Conservation (phyloP, 345 rosid genomes). For the Linum lewisii region DNA sequence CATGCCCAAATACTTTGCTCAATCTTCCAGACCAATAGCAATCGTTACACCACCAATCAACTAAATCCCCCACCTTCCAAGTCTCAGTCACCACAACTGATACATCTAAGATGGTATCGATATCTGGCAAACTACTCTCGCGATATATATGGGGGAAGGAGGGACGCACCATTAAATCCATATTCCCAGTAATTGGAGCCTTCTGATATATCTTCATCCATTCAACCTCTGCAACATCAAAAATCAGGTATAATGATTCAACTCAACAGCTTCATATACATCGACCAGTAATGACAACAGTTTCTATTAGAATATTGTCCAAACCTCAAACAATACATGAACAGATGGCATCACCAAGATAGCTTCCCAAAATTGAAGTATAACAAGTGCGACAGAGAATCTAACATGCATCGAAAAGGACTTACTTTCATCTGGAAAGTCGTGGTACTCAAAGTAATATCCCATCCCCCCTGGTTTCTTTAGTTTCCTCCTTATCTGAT, state of each 20-base stretch:
- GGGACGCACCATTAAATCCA: constrained; percentile 50
- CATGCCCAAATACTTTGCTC: constrained; percentile 24
- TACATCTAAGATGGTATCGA: constrained; percentile 24
- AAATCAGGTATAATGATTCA: too few species aligned
- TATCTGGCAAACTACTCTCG: constrained; percentile 27
- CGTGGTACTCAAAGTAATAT: constrained; percentile 27
- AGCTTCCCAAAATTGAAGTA: background rate
- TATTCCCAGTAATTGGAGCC: constrained; percentile 10
- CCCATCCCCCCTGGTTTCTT: background rate
- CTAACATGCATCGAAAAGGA: constrained; percentile 5
- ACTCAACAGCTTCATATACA: too few species aligned
- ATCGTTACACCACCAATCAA: constrained; percentile 53
- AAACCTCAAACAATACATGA: too few species aligned
- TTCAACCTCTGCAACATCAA: constrained; percentile 21
- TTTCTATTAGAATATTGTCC: too few species aligned
- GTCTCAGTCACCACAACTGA: constrained; percentile 31
- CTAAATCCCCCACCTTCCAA: constrained; percentile 59
- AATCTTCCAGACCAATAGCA: constrained; percentile 58
- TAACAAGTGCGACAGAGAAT: background rate
- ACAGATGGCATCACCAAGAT: background rate
- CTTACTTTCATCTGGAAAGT: constrained; percentile 56
- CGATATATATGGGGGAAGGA: constrained; percentile 35
- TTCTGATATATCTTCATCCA: constrained; percentile 31
- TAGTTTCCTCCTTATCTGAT: constrained; percentile 27
- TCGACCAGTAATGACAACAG: too few species aligned